Evolutionary conservation across 1,284 basidiomycete species (phyloP).

Genomic region (Anthracocystis panici-leucophaei): DNA sequence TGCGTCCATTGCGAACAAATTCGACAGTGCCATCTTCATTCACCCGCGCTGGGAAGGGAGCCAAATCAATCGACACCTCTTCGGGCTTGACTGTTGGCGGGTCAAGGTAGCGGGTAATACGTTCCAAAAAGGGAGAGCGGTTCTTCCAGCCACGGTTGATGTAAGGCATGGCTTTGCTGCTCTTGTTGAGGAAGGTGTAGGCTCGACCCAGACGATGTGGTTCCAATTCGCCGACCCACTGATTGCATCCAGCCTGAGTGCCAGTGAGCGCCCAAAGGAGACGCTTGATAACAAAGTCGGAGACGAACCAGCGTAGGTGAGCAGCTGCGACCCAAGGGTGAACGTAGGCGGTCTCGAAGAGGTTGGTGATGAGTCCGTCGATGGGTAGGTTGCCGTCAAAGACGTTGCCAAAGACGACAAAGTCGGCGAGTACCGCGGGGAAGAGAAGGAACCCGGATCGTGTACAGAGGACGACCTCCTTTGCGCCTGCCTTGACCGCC

Average conservation of each 20-base stretch:
- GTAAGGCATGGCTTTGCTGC: slow-evolving; percentile 65
- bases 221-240: slow-evolving; percentile 78
- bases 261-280: slow-evolving; percentile 77
- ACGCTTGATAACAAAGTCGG: slow-evolving; percentile 77
- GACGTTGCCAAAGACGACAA: slow-evolving; percentile 74
- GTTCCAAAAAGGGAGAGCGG: slow-evolving; percentile 70
- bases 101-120: slow-evolving; percentile 56
- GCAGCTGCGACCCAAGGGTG: slow-evolving; percentile 72
- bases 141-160: slow-evolving; percentile 73
- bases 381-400: slow-evolving; percentile 75
- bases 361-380: slow-evolving; percentile 76
- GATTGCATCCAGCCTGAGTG: slow-evolving; percentile 77
- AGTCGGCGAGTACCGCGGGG: slow-evolving; percentile 78
- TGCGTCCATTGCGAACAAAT: slow-evolving; percentile 71
- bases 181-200: slow-evolving; percentile 72
- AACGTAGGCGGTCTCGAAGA: slow-evolving; percentile 75
- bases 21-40: slow-evolving; percentile 73
- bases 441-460: slow-evolving; percentile 74
- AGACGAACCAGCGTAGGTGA: slow-evolving; percentile 77
- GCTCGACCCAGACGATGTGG: slow-evolving; percentile 75
- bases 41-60: slow-evolving; percentile 75
- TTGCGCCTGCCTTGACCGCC: slow-evolving; percentile 74
- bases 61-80: slow-evolving; percentile 75
- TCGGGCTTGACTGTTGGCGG: slow-evolving; percentile 74
- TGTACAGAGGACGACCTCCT: slow-evolving; percentile 75